Evolutionary conservation across 2,329 filamentous ascomycete species (phyloP).

Genomic region (Trichoderma sp.): DNA sequence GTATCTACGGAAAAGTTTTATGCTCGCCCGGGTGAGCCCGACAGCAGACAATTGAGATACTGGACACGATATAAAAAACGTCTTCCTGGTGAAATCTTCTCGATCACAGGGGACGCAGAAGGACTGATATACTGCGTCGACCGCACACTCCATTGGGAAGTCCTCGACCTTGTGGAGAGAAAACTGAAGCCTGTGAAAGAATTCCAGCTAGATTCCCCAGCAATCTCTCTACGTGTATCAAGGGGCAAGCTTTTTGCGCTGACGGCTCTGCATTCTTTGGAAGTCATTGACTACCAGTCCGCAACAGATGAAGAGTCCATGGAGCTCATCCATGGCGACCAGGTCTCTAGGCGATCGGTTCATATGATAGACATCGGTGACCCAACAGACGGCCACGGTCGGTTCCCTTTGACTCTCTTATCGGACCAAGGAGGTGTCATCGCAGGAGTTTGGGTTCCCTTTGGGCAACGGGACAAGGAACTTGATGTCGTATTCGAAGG

Average conservation of each 20-base stretch:
- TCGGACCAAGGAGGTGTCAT: constrained; percentile 51
- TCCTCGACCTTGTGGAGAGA: constrained; percentile 53
- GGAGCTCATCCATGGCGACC: constrained; percentile 48
- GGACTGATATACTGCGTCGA: constrained; percentile 60
- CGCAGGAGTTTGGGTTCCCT: constrained; percentile 53
- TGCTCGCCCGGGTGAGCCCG: constrained; percentile 23
- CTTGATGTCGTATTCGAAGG: constrained; percentile 57
- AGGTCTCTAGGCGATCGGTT: constrained; percentile 43
- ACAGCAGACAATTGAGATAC: constrained; percentile 44
- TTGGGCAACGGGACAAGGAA: constrained; percentile 42
- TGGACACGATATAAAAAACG: constrained; percentile 54
- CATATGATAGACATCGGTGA: constrained; percentile 51
- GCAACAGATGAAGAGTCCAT: constrained; percentile 38
- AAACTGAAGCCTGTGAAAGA: constrained; percentile 50
- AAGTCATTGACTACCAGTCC: constrained; percentile 53
- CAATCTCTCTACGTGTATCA: constrained; percentile 49
- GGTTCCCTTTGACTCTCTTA: constrained; percentile 48
- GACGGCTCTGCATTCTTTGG: constrained; percentile 56
- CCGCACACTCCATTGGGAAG: constrained; percentile 55
- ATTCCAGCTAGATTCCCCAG: constrained; percentile 55
- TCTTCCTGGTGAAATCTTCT: constrained; percentile 52
- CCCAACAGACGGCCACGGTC: constrained; percentile 28
- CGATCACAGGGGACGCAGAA: constrained; percentile 56
- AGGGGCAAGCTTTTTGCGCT: constrained; percentile 53
- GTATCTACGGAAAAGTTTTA: constrained; percentile 47